Evolutionary conservation across 768 basidiomycete species (phyloP), one percentile per base, ranked within the genome.

Genomic region (Naganishia randhawae): DNA sequence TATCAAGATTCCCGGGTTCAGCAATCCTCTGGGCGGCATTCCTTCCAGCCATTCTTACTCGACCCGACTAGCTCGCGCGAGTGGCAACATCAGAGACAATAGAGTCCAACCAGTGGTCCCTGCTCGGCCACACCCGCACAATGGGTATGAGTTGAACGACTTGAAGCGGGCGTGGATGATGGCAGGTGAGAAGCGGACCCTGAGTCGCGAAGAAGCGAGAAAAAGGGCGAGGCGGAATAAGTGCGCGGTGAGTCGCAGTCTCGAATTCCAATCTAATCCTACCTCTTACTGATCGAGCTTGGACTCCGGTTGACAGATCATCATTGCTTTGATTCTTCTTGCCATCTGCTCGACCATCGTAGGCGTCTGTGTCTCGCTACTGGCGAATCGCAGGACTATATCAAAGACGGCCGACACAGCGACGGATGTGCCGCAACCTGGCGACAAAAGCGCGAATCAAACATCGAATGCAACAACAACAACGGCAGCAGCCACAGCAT

Each of bases 341-440:
- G 69, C 69, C 3, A 22, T 71, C 31, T 53, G 63, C 19, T 71
- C 72, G 0, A 41, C 73, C 17, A 68, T 72, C 19, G 67, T 76
- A 33, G 74, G 70, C n/a, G 70, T 76, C 37, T 75, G 74, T 52
- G 71, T 71, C 2, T 62, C 75, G 17, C 70, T 76, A 9, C 62
- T 75, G 8, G 33, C 16, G 37, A 67, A 71, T 17, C 41, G 65
- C 29, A 33, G 37, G 41, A 22, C 17, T 45, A 13, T 50, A 61
- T 25, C 68, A 16, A 19, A 63, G 33, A 65, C 70, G 16, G 25
- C 63, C n/a, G 53, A 61, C n/a, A n/a, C n/a, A n/a, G n/a, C n/a
- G n/a, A n/a, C n/a, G n/a, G n/a, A n/a, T n/a, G n/a, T n/a, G n/a
- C n/a, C n/a, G n/a, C n/a, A n/a, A n/a, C n/a, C n/a, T n/a, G n/a